Conservation (phyloP, 2,329 filamentous ascomycete species). For the Aspergillus brunneoviolaceus region DNA sequence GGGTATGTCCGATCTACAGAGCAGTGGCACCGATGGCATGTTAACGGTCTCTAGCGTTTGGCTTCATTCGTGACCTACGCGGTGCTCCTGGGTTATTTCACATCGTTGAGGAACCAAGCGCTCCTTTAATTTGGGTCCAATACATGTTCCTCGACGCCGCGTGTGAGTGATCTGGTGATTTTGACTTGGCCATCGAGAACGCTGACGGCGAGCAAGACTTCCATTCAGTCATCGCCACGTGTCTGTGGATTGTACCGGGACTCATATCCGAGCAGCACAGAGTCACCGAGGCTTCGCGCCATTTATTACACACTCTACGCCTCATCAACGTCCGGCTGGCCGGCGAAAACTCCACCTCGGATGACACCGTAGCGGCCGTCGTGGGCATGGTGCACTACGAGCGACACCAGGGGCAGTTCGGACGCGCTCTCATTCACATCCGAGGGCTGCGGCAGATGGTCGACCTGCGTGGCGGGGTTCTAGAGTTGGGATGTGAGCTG, state of each 20-base stretch:
- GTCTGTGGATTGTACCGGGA: background rate
- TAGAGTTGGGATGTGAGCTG: background rate
- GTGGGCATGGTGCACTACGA: background rate
- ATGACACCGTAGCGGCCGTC: background rate
- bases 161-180: background rate
- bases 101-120: background rate
- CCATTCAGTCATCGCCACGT: background rate
- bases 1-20: background rate
- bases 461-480: background rate
- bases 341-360: background rate
- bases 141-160: background rate
- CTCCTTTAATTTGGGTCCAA: background rate
- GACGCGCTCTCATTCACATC: background rate
- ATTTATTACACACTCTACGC: background rate
- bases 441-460: background rate
- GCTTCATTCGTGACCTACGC: background rate
- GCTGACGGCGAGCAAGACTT: background rate
- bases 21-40: no score
- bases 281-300: background rate
- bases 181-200: background rate
- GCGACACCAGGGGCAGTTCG: background rate
- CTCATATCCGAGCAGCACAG: background rate
- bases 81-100: background rate
- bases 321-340: background rate
- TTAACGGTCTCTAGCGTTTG: background rate